Evolutionary conservation across 1,139 yeast genomes (phyloP).

Genomic region (Geotrichum australiense): DNA sequence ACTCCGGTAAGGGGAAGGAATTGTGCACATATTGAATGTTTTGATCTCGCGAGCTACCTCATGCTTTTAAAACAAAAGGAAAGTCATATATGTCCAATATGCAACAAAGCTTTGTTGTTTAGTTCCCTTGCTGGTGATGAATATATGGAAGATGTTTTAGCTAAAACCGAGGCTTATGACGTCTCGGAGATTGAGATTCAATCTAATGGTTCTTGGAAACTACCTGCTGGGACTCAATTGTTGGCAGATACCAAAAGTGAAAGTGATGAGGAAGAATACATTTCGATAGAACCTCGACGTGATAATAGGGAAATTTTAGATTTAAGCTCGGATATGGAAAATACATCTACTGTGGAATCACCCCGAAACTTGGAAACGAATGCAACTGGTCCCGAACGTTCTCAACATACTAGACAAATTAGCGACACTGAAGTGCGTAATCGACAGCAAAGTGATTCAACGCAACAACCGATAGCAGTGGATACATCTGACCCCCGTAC

Average conservation of each 20-base stretch:
- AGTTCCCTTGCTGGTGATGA: conserved; percentile 36
- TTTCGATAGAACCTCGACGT: too few species aligned
- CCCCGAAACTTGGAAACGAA: too few species aligned
- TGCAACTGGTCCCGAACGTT: too few species aligned
- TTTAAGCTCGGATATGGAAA: too few species aligned
- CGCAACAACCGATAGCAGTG: too few species aligned
- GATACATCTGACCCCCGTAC: too few species aligned
- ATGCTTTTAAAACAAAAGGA: conserved; percentile 38
- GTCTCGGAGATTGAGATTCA: conserved; percentile 33
- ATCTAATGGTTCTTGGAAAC: conserved; percentile 36
- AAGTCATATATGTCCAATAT: conserved; percentile 41
- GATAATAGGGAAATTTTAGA: too few species aligned
- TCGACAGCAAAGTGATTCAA: too few species aligned
- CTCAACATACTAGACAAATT: too few species aligned
- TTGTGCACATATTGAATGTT: conserved; percentile 39
- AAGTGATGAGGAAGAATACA: conserved; percentile 40
- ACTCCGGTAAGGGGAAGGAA: conserved; percentile 35
- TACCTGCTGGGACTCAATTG: conserved; percentile 18
- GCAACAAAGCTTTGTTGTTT: conserved; percentile 32
- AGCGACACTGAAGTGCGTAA: too few species aligned
- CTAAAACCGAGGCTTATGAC: conserved; percentile 17
- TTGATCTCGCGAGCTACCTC: conserved; percentile 37
- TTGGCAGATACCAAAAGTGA: conserved; percentile 19
- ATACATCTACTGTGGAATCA: too few species aligned
- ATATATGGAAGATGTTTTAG: conserved; percentile 22